These are phyloP conservation scores for Tolypocladium cylindrosporum DNA, from an alignment of 2,329 filamentous ascomycete species.

Conservation along the genomic window DNA sequence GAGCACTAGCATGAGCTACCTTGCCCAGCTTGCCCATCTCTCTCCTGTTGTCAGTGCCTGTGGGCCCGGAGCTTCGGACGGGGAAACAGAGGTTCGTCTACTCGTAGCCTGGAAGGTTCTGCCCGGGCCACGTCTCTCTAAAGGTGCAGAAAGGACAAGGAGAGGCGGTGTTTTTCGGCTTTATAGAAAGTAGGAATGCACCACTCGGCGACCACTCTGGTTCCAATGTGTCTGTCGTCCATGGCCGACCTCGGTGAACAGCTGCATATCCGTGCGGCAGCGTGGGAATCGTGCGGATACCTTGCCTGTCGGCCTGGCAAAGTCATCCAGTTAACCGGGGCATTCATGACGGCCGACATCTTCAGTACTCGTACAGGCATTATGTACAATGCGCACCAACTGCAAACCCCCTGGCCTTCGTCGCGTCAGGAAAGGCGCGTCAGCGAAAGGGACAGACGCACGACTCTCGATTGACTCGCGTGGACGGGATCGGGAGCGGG, in stretches of 20 bases:
- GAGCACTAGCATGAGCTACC: background rate
- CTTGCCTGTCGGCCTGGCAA: background rate
- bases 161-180: background rate
- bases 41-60: background rate
- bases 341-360: background rate
- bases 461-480: background rate
- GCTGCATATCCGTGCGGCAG: background rate
- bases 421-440: background rate
- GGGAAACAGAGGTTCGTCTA: background rate
- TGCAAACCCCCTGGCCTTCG: background rate
- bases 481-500: constrained; percentile 1
- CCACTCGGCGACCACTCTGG: background rate
- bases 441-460: background rate
- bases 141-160: background rate
- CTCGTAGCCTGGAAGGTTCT: background rate
- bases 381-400: background rate
- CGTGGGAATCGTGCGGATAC: background rate
- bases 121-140: background rate
- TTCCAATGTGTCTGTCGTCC: background rate
- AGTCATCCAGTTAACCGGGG: background rate
- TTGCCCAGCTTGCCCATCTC: background rate
- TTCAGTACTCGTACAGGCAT: background rate
- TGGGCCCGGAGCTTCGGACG: background rate
- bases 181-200: background rate
- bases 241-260: background rate